A percentile compares a stretch with the other conserved stretches of the same genome.
Conservation (phyloP, 352 stramenopile genomes). For the Blastocystis sp. region DNA sequence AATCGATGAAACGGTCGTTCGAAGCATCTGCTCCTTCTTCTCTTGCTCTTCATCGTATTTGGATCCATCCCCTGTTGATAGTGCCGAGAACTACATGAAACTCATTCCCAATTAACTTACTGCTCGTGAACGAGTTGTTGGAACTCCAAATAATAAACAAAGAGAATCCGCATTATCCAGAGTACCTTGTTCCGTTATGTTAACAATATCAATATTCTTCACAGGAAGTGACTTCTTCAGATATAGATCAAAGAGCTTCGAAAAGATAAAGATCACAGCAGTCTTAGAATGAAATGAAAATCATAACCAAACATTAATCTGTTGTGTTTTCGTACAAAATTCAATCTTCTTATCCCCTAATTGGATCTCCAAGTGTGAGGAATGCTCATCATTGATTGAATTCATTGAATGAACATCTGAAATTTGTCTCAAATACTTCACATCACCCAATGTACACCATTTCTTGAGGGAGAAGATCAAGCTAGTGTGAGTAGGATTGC, state of each 20-base stretch:
- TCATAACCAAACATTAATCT: not conserved
- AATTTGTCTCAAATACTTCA: slow-evolving; percentile 15
- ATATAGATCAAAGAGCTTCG: slow-evolving; percentile 3
- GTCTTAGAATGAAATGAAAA: not conserved
- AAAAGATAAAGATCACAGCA: slow-evolving; percentile 20
- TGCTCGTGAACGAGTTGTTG: not conserved
- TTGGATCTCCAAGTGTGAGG: slow-evolving; percentile 6
- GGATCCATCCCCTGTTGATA: not conserved
- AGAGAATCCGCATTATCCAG: slow-evolving; percentile 7
- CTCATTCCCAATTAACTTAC: not conserved
- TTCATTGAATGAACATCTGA: not conserved
- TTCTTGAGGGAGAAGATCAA: slow-evolving; percentile 12
- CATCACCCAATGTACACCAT: not conserved
- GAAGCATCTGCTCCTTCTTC: not conserved
- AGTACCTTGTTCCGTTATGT: not conserved
- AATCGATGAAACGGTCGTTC: not conserved
- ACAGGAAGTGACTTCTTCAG: not conserved
- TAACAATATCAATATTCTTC: slow-evolving; percentile 29
- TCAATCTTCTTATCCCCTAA: slow-evolving; percentile 36
- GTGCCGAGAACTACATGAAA: not conserved
- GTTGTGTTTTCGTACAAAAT: not conserved
- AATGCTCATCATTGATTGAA: not conserved
- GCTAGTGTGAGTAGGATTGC: slow-evolving; percentile 31
- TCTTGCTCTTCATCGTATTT: not conserved
- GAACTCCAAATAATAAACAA: not conserved